Base-by-base conservation (phyloP, 75 land plant species). In the Pinus tabuliformis region DNA sequence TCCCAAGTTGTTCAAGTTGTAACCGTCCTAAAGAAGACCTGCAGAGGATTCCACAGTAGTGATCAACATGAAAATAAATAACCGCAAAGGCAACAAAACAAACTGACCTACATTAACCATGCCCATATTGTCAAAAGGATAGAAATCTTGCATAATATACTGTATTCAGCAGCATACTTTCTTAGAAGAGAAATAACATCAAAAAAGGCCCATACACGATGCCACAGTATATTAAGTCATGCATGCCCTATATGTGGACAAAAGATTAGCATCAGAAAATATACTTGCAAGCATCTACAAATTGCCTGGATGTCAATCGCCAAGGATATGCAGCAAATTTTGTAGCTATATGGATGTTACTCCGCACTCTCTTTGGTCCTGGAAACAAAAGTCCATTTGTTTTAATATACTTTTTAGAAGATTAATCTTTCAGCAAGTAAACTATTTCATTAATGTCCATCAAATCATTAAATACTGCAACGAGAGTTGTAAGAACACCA, bases 301-400 rank as follows among this genome's bases (percentile, higher is more conserved):
- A 86, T 84, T 96, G 99, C 75, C 83, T 75, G 21, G 97, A 78
- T 54, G 95, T 96, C 30, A 96, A 70, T 3, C 97, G 91, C 99
- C 99, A 96, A 12, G 99, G 99, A 84, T 96, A 96, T 62, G 99
- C 99, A 60, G 99, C 99, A 85, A 96, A 94, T 84, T 96, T 96
- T 37, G 99, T 92, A 14, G 99, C 99, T 74, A 96, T 90, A 63
- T 88, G 84, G 72, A 96, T 86, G 66, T 87, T 83, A 61, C 85
- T 82, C 66, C 75, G 71, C 22, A 36, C 17, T 66, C 56, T 57
- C 72, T 84, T 78, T 59, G 81, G 61, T 71, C 98, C 98, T 95
- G 84, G 33, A 54, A 24, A 79, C 16, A 74, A 56, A 26, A 37
- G 22, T 39, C 52, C 52, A 68, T 68, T 17, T 68, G 11, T 39